These are phyloP conservation scores for Rehmannia glutinosa DNA, from an alignment of 257 asterid genomes.

Conservation along the genomic window DNA sequence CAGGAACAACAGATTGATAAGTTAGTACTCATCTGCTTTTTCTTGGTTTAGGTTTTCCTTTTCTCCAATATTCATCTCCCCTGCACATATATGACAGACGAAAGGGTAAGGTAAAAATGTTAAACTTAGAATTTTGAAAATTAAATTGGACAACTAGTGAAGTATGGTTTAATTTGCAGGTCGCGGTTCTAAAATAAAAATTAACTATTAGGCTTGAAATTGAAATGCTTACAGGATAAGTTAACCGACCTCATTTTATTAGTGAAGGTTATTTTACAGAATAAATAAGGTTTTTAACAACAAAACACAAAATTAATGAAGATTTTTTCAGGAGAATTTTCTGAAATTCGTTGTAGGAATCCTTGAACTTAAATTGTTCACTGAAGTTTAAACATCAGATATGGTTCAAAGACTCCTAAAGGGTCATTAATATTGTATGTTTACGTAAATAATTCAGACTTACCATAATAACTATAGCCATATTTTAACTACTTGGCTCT, in stretches of 20 bases:
- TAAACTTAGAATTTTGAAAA: neutral
- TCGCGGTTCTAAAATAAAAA: neutral
- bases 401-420: neutral
- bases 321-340: too few species aligned
- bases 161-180: neutral
- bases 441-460: neutral
- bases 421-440: neutral
- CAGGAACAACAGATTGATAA: slow-evolving; percentile 27
- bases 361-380: neutral
- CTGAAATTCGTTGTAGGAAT: neutral
- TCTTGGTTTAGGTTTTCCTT: slow-evolving; percentile 8
- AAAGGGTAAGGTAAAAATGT: neutral
- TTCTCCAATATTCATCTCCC: neutral
- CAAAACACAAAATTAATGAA: too few species aligned
- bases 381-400: neutral
- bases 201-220: neutral
- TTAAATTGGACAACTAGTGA: neutral
- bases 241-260: too few species aligned
- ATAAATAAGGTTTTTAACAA: too few species aligned
- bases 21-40: slow-evolving; percentile 32
- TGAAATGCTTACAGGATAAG: too few species aligned
- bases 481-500: neutral
- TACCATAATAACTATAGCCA: neutral
- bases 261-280: too few species aligned
- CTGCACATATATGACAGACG: neutral